Conservation (phyloP, 179 eudicot species). For the Sideroxylon spinosum region DNA sequence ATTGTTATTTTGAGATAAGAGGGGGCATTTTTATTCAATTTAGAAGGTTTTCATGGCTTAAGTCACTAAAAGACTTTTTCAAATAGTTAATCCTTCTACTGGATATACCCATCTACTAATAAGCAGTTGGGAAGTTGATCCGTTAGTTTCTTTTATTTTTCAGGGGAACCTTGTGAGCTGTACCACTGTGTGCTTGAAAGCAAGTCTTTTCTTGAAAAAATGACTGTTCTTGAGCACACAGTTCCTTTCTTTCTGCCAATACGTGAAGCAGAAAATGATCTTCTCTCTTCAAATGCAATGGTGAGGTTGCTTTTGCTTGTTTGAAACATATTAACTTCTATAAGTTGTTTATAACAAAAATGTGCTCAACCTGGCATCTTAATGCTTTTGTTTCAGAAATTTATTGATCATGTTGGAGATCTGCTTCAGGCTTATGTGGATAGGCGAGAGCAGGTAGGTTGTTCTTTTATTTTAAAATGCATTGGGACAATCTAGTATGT, state of each 20-base stretch:
- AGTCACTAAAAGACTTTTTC: not conserved
- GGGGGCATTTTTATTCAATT: not conserved
- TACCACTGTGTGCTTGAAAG: conserved; percentile 96
- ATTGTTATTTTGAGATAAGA: not conserved
- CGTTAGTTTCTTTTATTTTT: conserved; percentile 15
- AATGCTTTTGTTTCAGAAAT: conserved; percentile 60
- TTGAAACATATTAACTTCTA: conserved; percentile 11
- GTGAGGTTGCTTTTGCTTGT: conserved; percentile 45
- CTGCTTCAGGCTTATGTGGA: conserved; percentile 94
- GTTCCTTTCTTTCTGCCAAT: conserved; percentile 93
- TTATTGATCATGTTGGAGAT: conserved; percentile 90
- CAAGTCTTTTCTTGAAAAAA: conserved; percentile 96
- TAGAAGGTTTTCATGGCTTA: not conserved
- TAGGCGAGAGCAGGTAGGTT: conserved; percentile 85
- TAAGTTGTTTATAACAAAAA: not conserved
- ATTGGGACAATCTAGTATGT: not conserved
- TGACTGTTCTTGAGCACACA: conserved; percentile 96
- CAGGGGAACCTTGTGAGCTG: conserved; percentile 91
- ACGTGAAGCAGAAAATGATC: conserved; percentile 89
- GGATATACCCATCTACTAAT: not conserved
- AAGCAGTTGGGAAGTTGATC: conserved; percentile 5
- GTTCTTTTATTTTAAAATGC: not conserved
- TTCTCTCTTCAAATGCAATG: conserved; percentile 96
- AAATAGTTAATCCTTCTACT: not conserved
- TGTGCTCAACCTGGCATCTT: conserved; percentile 18